These are phyloP conservation scores for Delonix regia DNA, from an alignment of 306 rosid genomes.

Conservation along the genomic window DNA sequence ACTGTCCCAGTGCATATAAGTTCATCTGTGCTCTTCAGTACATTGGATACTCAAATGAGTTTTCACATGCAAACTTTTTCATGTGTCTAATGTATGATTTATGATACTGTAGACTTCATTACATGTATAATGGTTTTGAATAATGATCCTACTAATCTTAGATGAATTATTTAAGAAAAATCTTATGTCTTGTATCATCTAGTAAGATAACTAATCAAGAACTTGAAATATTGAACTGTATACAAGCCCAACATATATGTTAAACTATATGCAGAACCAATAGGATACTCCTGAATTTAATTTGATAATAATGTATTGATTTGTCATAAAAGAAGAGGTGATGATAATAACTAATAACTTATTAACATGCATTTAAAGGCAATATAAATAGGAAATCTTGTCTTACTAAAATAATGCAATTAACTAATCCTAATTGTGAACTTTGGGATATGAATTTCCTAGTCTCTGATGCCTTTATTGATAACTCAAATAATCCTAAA, in stretches of 20 bases:
- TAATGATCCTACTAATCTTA: not conserved
- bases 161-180: not conserved
- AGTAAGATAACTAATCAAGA: no score
- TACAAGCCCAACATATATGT: no score
- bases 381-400: not conserved
- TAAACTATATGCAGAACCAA: not conserved
- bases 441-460: not conserved
- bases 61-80: not conserved
- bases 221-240: no score
- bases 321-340: not conserved
- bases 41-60: not conserved
- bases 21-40: not conserved
- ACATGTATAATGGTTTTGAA: not conserved
- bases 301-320: not conserved
- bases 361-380: not conserved
- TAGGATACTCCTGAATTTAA: not conserved
- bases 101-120: not conserved
- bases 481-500: constrained; percentile 1
- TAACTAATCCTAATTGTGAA: not conserved
- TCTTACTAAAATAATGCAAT: not conserved
- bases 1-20: not conserved
- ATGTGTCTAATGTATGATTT: not conserved
- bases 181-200: not conserved
- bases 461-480: not conserved
- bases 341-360: not conserved